Evolutionary conservation across 495 filamentous ascomycete genomes (phyloP).

Genomic region (Neurospora sp.): DNA sequence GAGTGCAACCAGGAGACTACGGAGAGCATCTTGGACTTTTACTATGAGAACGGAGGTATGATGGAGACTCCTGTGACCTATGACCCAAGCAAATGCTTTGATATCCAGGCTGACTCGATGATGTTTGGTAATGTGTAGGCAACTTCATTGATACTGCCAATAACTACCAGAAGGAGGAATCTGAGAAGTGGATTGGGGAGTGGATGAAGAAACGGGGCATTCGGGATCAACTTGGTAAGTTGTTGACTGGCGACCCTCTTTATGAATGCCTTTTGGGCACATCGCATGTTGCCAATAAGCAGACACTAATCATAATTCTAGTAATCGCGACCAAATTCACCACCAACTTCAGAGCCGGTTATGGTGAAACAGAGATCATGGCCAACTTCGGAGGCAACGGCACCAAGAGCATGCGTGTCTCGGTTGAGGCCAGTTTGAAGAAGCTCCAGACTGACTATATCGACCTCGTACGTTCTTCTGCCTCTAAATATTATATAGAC

Average conservation of each 20-base stretch:
- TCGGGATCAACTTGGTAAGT: slow-evolving; percentile 31
- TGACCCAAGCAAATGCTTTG: neutral
- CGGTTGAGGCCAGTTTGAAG: slow-evolving; percentile 43
- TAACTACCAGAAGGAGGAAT: slow-evolving; percentile 57
- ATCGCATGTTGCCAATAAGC: neutral
- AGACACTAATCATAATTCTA: neutral
- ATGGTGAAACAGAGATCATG: slow-evolving; percentile 36
- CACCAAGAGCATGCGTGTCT: slow-evolving; percentile 46
- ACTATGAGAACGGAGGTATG: slow-evolving; percentile 40
- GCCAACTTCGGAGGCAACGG: slow-evolving; percentile 50
- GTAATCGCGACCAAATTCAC: slow-evolving; percentile 70
- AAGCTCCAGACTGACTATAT: slow-evolving; percentile 58
- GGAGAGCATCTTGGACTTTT: slow-evolving; percentile 59
- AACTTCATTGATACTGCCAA: slow-evolving; percentile 75
- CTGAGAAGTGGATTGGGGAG: slow-evolving; percentile 65
- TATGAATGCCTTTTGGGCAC: neutral
- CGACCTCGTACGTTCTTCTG: slow-evolving; percentile 35
- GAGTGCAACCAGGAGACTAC: slow-evolving; percentile 49
- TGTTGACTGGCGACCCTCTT: neutral
- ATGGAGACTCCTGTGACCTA: neutral
- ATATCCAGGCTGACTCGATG: neutral
- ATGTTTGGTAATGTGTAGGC: slow-evolving; percentile 23
- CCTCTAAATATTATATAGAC: too few species aligned
- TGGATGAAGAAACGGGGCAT: slow-evolving; percentile 50
- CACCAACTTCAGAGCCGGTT: slow-evolving; percentile 28